These are phyloP conservation scores for Russula griseocarnosa DNA, from an alignment of 768 basidiomycete species.

Conservation along the genomic window DNA sequence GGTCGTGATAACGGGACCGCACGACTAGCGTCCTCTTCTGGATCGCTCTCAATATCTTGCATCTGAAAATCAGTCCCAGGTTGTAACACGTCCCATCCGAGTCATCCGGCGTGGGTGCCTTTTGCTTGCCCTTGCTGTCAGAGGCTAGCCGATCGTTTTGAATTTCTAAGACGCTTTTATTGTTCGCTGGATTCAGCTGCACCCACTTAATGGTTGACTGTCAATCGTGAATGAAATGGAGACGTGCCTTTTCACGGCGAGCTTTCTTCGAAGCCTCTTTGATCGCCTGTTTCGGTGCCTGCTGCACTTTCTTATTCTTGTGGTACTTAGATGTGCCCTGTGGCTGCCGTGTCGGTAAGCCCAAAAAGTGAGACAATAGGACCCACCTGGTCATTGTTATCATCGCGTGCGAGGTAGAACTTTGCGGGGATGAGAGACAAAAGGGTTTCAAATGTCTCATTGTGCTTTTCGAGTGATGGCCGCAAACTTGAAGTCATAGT, in stretches of 20 bases:
- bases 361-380: not conserved
- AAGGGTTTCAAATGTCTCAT: conserved; percentile 78
- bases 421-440: conserved; percentile 84
- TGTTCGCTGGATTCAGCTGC: conserved; percentile 92
- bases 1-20: conserved; percentile 60
- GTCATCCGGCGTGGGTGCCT: conserved; percentile 37
- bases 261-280: conserved; percentile 90
- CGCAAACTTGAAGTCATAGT: conserved; percentile 39
- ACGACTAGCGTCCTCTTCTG: conserved; percentile 34
- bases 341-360: not conserved
- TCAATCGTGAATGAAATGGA: not conserved
- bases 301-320: conserved; percentile 77
- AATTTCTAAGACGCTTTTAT: conserved; percentile 69
- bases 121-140: conserved; percentile 48
- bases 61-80: conserved; percentile 39
- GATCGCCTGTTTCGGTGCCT: conserved; percentile 77
- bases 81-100: conserved; percentile 36
- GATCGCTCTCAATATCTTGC: conserved; percentile 33
- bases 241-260: conserved; percentile 73
- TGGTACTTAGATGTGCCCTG: conserved; percentile 67
- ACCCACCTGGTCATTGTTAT: conserved; percentile 63
- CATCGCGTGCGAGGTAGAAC: conserved; percentile 75
- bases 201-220: not conserved
- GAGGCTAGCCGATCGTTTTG: conserved; percentile 27
- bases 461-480: conserved; percentile 74